Base-by-base conservation (phyloP, 176 grass and related monocot species). In the Aegilops longissima region DNA sequence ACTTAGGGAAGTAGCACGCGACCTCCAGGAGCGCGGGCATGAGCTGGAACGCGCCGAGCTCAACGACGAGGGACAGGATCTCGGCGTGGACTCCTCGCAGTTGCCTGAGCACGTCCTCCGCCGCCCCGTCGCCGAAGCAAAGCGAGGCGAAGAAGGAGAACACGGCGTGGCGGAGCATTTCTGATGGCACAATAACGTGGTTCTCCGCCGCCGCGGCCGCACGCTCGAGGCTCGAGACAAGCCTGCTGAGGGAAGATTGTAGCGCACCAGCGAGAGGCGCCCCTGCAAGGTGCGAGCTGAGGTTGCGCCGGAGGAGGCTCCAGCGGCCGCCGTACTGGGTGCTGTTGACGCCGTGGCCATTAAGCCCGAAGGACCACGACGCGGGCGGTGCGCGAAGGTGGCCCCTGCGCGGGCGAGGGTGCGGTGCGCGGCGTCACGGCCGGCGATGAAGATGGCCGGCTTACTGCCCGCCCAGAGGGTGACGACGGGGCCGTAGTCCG, bases 31-130 rank as follows among this genome's bases (percentile, higher is more conserved):
- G 1, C 34, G 16, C 1, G 0, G 86, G 86, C 72, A 88, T 11
- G 61, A 88, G 86, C 35, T 88, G 73, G 20, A 88, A 77, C 17
- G 80, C 80, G 25, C 75, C 80, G 0, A 83, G 86, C 63, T 83
- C 72, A 0, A 88, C 72, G 8, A 58, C 27, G 12, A 88, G 86
- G 4, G 63, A 56, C 8, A 87, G 31, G 3, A 87, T 82, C 58
- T 87, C 79, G n/a, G 61, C 44, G 33, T 87, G 86, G 39, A 82
- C 1, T 0, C 18, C 4, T 3, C 63, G 73, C 3, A 83, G 80
- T 16, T 29, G 42, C 24, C 4, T 3, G 6, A 88, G 34, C 61
- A 69, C 36, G 17, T 31, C 25, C 3, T 78, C 72, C 0, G 5
- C 23, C 24, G 14, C 35, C 61, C 33, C 72, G 7, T 77, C 62